Evolutionary conservation across 768 basidiomycete species (phyloP), one percentile per base, ranked within the genome.

Genomic region (Chalciporus sphaerocephalus): DNA sequence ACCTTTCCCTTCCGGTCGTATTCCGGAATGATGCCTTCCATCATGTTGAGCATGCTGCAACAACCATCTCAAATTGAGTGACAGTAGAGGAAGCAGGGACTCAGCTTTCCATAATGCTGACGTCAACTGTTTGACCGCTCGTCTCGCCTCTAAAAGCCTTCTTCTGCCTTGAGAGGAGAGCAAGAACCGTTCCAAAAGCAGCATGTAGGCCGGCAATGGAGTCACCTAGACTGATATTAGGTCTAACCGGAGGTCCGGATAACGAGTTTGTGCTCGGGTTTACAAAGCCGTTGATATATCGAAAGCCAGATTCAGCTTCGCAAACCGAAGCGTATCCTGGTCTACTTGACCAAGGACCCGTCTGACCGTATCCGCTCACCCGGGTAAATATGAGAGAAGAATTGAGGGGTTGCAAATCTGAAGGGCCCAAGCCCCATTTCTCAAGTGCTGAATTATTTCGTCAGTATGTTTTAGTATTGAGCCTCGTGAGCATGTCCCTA

Each of bases 351-450:
- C 83, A 86, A 17, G 85, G 83, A 2, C 84, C 85, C 0, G 81
- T 85, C 55, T 87, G 85, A 3, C 85, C 84, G 52, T 85, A 87
- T 7, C 85, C 84, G 51, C 82, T 83, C 17, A 87, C 81, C 51
- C 93, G 90, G 6, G 92, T 95, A 59, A 90, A 93, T 56, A 97
- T 89, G 46, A 97, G 75, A 42, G 81, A 83, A 0, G 91, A 87
- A 55, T 95, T 94, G 49, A 81, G 79, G n/a, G 79, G 81, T 17
- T 76, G 78, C 4, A 86, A 58, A 43, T 73, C 71, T 10, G 64
- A 65, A 2, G 83, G 83, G 5, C 81, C 81, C 27, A 86, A 67
- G 1, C 70, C 70, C 83, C 84, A 85, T 64, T 79, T 83, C 56
- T 86, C 83, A 8, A 87, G 70, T 1, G 83, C 84, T 86, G 52